A percentile compares a stretch with the other conserved stretches of the same genome.
Evolutionary conservation across 805 yeast species (phyloP).

Genomic region (Cyberlindnera samutprakarnensis): DNA sequence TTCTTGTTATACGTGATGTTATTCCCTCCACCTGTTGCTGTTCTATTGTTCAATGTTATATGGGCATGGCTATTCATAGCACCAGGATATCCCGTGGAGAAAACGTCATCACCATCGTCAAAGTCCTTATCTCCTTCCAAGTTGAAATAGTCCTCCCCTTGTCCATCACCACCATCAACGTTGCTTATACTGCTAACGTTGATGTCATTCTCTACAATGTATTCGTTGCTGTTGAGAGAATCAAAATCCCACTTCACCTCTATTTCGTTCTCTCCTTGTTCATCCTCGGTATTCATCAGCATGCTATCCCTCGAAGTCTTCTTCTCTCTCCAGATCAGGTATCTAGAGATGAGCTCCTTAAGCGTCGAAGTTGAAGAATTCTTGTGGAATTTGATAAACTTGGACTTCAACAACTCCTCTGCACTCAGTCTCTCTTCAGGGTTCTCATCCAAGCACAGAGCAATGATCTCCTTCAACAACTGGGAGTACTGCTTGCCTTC

Average conservation of each 20-base stretch:
- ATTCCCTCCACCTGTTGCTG: no score
- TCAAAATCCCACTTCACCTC: constrained; percentile 87
- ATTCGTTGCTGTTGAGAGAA: constrained; percentile 66
- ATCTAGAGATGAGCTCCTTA: constrained; percentile 68
- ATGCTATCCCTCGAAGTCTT: constrained; percentile 47
- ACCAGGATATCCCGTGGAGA: constrained; percentile 20
- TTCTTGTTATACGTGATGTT: constrained; percentile 22
- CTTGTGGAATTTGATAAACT: constrained; percentile 59
- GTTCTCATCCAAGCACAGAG: constrained; percentile 87
- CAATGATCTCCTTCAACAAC: constrained; percentile 76
- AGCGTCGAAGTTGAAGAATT: constrained; percentile 51
- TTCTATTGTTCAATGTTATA: constrained; percentile 5
- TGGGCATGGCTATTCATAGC: constrained; percentile 16
- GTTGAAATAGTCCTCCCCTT: constrained; percentile 18
- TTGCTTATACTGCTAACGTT: constrained; percentile 31
- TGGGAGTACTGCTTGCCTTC: constrained; percentile 84
- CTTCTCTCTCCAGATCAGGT: constrained; percentile 69
- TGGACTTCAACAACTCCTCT: constrained; percentile 71
- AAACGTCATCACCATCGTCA: constrained; percentile 22
- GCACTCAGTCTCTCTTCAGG: constrained; percentile 86
- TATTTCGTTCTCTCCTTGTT: constrained; percentile 30
- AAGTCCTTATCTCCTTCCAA: constrained; percentile 14
- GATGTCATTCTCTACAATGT: constrained; percentile 64
- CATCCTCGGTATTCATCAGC: constrained; percentile 32
- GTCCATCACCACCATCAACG: constrained; percentile 16